Evolutionary conservation across 2,329 filamentous ascomycete species (phyloP), one percentile per base, ranked within the genome.

Genomic region (Alternaria ventricosa): DNA sequence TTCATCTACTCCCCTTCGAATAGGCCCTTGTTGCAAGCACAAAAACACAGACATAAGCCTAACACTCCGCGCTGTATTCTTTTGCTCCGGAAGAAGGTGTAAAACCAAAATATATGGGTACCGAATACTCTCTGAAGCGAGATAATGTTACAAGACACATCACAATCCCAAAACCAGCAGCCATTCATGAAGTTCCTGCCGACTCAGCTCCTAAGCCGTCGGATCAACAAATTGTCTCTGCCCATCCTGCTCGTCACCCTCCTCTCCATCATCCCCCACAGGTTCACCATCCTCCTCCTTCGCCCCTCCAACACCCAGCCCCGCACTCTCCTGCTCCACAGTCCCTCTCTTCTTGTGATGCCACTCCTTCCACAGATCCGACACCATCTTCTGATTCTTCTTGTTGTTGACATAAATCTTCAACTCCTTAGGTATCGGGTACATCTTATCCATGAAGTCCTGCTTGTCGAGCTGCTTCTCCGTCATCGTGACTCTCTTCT

Each of bases 331-430:
- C 49, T 43, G 18, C 50, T 18, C 11, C 15, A 28, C 27, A 9
- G 20, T 28, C 2, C 50, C 41, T 5, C 66, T 60, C 65, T 69
- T 75, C 61, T 63, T 66, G 20, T 43, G 45, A 56, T 74, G 65
- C 73, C 72, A 75, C 22, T 22, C 51, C 15, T 65, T 63, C 72
- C 73, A 75, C 58, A 68, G 4, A 6, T 63, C 49, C 23, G 66
- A 22, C 6, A 72, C 27, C 36, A 49, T 50, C 13, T 55, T 20
- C 9, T 22, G 54, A 6, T 63, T 57, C 12, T 30, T 15, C 5
- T 13, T 56, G 6, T 57, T 45, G 33, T 20, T 28, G 10, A 63
- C 11, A 15, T 30, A 18, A 10, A 67, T 53, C 23, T 49, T 28
- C 20, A 74, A 41, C 25, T 69, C 70, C 18, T 53, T 56, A 1